Evolutionary conservation across 139 green algal species (phyloP), one percentile per base, ranked within the genome.

Genomic region (Volvox reticuliferus): DNA sequence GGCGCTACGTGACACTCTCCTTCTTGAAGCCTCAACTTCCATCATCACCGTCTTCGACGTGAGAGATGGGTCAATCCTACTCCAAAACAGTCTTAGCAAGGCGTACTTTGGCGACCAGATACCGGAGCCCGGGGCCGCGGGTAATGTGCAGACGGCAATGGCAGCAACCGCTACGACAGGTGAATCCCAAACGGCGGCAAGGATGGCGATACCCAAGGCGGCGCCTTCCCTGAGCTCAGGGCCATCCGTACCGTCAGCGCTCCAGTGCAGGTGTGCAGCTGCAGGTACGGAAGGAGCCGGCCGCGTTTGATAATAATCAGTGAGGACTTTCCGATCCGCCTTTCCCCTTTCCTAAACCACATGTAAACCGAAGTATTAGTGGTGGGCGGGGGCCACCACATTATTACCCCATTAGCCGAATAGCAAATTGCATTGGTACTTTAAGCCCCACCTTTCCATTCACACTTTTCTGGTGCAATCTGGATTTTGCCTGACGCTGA

Each of bases 31-130:
- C 32, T 61, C 75, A 33, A 61, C 75, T 30, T 81, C 75, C 75
- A 81, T 81, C 75, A 81, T 81, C 75, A 81, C 75, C 18, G 75
- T 55, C 6, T 81, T 81, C 50, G 75, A 3, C 75, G 32, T 61
- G 30, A 1, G 28, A 20, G 75, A 81, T 35, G 75, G 75, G 13
- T 50, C 75, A 19, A 30, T 81, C 14, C 75, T 81, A 2, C 24
- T 61, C 32, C 75, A 81, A 81, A 81, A 81, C 32, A n/a, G 50
- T 12, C 75, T 33, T 20, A 81, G 75, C 30, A 55, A 35, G 75
- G 75, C 30, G 32, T 81, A 81, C 75, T 81, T 30, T 35, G 75
- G 75, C 12, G 75, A 81, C 30, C 9, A 30, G 19, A 18, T 55
- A 12, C 30, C 30, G 71, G 28, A 30, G 21, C 22, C 71, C 30